These are phyloP conservation scores for Solanum raphanifolium DNA, from an alignment of 257 asterid genomes.

Conservation along the genomic window DNA sequence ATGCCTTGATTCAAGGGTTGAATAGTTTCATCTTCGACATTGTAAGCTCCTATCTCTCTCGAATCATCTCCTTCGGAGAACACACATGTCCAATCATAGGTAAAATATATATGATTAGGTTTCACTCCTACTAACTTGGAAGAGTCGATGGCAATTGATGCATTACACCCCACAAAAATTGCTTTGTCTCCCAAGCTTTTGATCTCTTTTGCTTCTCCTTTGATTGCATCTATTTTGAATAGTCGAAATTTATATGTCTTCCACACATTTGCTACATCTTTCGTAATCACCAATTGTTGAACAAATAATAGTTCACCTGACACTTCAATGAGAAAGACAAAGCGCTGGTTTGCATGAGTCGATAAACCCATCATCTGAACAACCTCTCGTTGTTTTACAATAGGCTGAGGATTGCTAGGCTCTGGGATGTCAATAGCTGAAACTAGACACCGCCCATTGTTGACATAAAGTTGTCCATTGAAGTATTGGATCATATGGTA, in stretches of 20 bases:
- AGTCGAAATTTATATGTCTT: not conserved
- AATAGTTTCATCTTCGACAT: not conserved
- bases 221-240: not conserved
- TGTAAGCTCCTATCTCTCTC: not conserved
- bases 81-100: not conserved
- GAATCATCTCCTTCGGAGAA: not conserved
- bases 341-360: rapidly evolving
- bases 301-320: not conserved
- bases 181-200: not conserved
- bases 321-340: not conserved
- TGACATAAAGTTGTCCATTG: not conserved
- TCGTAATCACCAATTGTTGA: not conserved
- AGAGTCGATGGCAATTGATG: not conserved
- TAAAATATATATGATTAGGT: not conserved
- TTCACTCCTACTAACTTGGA: not conserved
- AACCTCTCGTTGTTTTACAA: not conserved
- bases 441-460: not conserved
- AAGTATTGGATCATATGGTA: not conserved
- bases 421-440: not conserved
- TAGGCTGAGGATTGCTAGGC: not conserved
- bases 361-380: not conserved
- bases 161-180: not conserved
- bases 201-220: not conserved
- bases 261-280: not conserved
- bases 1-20: not conserved